A percentile compares a stretch with the other conserved stretches of the same genome.
Evolutionary conservation across 1,284 basidiomycete species (phyloP).

Genomic region (Leccinum angustisporum): DNA sequence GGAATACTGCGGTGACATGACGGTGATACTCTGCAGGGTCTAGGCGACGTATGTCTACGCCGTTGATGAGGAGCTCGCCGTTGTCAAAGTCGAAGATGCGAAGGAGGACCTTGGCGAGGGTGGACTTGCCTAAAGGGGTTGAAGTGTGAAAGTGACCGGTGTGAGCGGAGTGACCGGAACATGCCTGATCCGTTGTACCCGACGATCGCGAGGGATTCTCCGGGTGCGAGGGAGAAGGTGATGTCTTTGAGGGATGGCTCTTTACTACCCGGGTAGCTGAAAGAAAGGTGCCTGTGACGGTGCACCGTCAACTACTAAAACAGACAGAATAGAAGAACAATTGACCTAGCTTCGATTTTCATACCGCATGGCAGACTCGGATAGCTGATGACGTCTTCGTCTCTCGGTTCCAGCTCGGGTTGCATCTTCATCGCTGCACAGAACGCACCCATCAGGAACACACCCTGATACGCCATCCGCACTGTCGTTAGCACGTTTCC

Average conservation of each 20-base stretch:
- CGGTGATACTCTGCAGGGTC: constrained; percentile 68
- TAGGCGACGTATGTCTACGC: constrained; percentile 59
- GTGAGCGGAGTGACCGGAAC: constrained; percentile 22
- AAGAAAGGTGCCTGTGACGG: constrained; percentile 59
- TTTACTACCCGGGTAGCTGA: constrained; percentile 71
- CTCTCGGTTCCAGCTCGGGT: constrained; percentile 60
- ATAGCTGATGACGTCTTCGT: constrained; percentile 51
- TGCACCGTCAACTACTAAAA: constrained; percentile 12
- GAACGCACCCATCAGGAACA: constrained; percentile 83
- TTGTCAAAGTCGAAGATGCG: constrained; percentile 72
- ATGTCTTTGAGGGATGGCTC: constrained; percentile 67
- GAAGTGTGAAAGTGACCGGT: neutral
- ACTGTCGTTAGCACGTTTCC: constrained; percentile 59
- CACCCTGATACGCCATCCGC: constrained; percentile 72
- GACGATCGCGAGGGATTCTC: constrained; percentile 80
- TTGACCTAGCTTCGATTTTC: constrained; percentile 67
- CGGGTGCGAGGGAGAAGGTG: constrained; percentile 65
- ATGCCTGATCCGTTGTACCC: constrained; percentile 78
- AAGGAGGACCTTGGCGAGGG: constrained; percentile 74
- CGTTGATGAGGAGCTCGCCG: constrained; percentile 69
- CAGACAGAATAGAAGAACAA: constrained; percentile 15
- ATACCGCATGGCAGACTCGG: constrained; percentile 52
- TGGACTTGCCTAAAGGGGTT: constrained; percentile 66
- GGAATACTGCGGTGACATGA: constrained; percentile 76
- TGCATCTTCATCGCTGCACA: constrained; percentile 69